Percentiles rank a stretch among this genome's conserved stretches.
These are phyloP conservation scores for Cardamine occulta DNA, from an alignment of 345 rosid species.

Conservation along the genomic window DNA sequence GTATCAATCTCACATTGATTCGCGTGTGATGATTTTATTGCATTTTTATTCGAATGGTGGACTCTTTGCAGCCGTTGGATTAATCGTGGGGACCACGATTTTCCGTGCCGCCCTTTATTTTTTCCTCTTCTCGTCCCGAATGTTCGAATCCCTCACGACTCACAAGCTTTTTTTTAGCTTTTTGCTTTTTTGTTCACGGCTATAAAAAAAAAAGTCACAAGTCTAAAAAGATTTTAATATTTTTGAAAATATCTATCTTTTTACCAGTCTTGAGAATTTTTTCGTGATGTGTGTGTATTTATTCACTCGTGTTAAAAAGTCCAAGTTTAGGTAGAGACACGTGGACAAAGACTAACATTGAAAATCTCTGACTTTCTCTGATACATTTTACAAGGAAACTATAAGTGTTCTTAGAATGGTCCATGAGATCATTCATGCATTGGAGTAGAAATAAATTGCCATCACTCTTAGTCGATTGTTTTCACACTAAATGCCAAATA, in stretches of 20 bases:
- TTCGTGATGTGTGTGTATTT: constrained; percentile 24
- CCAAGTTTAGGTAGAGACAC: constrained; percentile 27
- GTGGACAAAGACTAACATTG: constrained; percentile 24
- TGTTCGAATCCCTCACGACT: constrained; percentile 39
- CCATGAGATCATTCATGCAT: constrained; percentile 26
- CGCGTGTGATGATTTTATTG: constrained; percentile 42
- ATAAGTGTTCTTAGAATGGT: constrained; percentile 29
- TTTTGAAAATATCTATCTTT: background rate
- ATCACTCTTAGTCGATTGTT: background rate
- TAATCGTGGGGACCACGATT: constrained; percentile 38
- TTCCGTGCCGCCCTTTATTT: constrained; percentile 28
- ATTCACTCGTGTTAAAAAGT: constrained; percentile 38
- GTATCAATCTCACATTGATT: constrained; percentile 43
- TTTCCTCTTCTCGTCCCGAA: constrained; percentile 31
- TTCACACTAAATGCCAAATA: constrained; percentile 20
- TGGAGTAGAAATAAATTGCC: background rate
- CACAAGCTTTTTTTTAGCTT: constrained; percentile 21
- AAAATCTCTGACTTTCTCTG: constrained; percentile 30
- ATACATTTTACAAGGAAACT: constrained; percentile 38
- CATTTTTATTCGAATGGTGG: background rate
- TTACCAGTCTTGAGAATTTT: constrained; percentile 12
- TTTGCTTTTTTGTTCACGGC: constrained; percentile 37
- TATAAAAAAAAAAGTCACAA: constrained; percentile 9
- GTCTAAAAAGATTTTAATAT: background rate
- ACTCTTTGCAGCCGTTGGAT: constrained; percentile 37